Percentiles rank a stretch among this genome's conserved stretches.
Conservation (phyloP, 345 rosid genomes). For the Hibiscus tridactylites region DNA sequence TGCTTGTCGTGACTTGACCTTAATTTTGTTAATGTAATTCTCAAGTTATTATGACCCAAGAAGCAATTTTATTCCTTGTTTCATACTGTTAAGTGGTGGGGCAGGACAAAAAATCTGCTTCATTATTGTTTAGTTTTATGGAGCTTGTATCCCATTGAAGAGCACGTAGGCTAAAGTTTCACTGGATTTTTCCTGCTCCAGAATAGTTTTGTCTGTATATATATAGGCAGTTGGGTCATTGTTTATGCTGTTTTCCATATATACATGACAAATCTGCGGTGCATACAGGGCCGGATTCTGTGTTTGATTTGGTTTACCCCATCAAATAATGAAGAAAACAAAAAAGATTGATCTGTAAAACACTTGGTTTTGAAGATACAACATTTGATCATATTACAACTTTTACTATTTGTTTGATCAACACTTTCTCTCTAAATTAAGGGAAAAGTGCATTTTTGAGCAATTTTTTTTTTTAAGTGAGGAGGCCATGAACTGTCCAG, state of each 20-base stretch:
- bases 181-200: constrained; percentile 2
- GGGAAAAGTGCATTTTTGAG: constrained; percentile 2
- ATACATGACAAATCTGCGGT: background rate
- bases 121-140: too few relatives aligned
- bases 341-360: background rate
- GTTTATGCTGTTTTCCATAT: background rate
- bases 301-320: background rate
- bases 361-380: background rate
- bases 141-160: background rate
- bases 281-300: background rate
- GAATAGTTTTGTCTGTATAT: background rate
- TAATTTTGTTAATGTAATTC: background rate
- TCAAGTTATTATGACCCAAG: background rate
- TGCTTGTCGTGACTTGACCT: background rate
- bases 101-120: background rate
- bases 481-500: constrained; percentile 22
- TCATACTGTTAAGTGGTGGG: background rate
- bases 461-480: background rate
- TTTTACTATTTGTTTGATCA: background rate
- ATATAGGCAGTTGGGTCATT: background rate
- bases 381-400: background rate
- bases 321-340: background rate
- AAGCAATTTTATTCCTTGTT: background rate
- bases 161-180: background rate
- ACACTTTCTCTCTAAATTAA: background rate